Percentiles rank a stretch among this genome's conserved stretches.
These are phyloP conservation scores for Psilocybe mexicana DNA, from an alignment of 1,284 basidiomycete species.

Conservation along the genomic window DNA sequence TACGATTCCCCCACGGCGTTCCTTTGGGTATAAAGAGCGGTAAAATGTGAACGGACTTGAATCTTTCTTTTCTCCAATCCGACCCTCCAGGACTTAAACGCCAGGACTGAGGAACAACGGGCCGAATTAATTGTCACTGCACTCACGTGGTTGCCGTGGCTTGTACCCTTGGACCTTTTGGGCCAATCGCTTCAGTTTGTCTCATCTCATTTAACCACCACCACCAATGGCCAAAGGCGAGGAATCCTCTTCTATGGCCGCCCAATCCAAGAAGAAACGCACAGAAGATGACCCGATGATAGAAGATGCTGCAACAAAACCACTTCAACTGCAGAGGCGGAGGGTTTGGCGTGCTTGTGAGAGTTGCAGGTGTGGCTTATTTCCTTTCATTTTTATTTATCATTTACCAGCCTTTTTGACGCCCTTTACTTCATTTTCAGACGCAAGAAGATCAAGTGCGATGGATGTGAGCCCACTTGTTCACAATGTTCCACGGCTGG, in stretches of 20 bases:
- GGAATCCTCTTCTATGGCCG: conserved; percentile 49
- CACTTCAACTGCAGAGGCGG: conserved; percentile 72
- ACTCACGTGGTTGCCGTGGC: conserved; percentile 27
- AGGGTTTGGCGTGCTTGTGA: conserved; percentile 84
- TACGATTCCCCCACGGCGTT: conserved; percentile 6
- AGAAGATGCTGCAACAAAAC: conserved; percentile 59
- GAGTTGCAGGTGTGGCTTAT: conserved; percentile 68
- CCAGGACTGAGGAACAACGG: conserved; percentile 13
- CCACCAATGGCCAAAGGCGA: conserved; percentile 49
- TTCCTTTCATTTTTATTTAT: conserved; percentile 21
- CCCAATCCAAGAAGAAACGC: conserved; percentile 71
- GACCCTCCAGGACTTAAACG: conserved; percentile 1
- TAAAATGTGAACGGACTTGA: background rate
- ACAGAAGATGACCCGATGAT: conserved; percentile 57
- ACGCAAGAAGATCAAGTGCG: conserved; percentile 88
- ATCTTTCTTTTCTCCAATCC: conserved; percentile 3
- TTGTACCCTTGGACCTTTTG: conserved; percentile 23
- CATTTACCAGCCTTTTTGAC: conserved; percentile 17
- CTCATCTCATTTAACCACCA: conserved; percentile 28
- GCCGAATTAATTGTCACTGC: conserved; percentile 17
- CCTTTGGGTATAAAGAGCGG: conserved; percentile 15
- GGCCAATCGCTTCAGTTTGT: conserved; percentile 28
- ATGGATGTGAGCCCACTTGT: conserved; percentile 82
- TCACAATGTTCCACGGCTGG: conserved; percentile 73
- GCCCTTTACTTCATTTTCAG: conserved; percentile 37